Evolutionary conservation across 1,139 yeast genomes (phyloP).

Genomic region (Lodderomyces elongisporus): DNA sequence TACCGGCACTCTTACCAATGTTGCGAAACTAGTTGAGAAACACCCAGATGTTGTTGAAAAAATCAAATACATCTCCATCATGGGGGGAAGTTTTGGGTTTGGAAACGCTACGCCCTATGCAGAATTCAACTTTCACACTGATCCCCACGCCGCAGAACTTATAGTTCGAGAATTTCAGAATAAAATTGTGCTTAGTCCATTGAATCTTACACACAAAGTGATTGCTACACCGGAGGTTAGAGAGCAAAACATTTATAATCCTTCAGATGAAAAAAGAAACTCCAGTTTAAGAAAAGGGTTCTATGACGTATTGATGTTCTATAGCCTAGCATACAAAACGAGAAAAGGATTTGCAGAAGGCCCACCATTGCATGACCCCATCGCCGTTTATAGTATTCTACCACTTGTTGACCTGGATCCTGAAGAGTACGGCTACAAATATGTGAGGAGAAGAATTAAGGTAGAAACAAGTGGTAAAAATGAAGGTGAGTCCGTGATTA

Average conservation of each 20-base stretch:
- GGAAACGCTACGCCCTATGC: slow-evolving; percentile 50
- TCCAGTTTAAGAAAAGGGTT: slow-evolving; percentile 44
- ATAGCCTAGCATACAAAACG: slow-evolving; percentile 26
- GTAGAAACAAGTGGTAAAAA: slow-evolving; percentile 27
- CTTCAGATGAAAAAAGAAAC: slow-evolving; percentile 12
- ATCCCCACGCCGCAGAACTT: slow-evolving; percentile 69
- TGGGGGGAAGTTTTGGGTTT: slow-evolving; percentile 69
- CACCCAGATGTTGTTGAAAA: slow-evolving; percentile 48
- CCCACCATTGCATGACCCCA: slow-evolving; percentile 81
- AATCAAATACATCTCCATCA: slow-evolving; percentile 52
- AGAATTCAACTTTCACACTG: slow-evolving; percentile 76
- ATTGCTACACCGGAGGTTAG: slow-evolving; percentile 50
- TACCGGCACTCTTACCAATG: slow-evolving; percentile 72
- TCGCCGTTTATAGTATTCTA: slow-evolving; percentile 59
- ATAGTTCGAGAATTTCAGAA: slow-evolving; percentile 40
- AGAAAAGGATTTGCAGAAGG: slow-evolving; percentile 45
- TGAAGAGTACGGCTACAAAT: slow-evolving; percentile 28
- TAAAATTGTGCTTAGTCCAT: slow-evolving; percentile 55
- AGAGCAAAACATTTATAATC: slow-evolving; percentile 21
- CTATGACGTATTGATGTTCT: slow-evolving; percentile 50
- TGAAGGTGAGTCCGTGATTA: slow-evolving; percentile 32
- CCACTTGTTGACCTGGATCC: slow-evolving; percentile 34
- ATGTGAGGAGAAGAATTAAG: slow-evolving; percentile 21
- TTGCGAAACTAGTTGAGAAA: slow-evolving; percentile 46
- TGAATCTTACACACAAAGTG: slow-evolving; percentile 69